These are phyloP conservation scores for Aspergillus tanneri DNA, from an alignment of 2,329 filamentous ascomycete species.

Conservation along the genomic window DNA sequence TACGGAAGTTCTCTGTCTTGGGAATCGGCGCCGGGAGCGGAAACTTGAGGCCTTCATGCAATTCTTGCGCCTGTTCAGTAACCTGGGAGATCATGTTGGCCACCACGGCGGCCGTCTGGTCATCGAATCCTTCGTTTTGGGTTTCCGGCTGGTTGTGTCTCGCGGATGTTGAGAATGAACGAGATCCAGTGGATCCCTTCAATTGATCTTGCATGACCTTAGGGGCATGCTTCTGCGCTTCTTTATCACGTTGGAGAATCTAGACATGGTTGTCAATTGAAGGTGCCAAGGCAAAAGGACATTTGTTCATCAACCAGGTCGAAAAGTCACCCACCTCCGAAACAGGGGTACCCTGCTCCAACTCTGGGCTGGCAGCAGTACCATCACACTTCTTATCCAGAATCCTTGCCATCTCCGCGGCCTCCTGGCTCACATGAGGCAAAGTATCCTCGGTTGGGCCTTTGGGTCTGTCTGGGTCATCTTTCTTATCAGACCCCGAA, in stretches of 20 bases:
- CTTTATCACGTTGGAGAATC: conserved; percentile 64
- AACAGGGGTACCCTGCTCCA: conserved; percentile 65
- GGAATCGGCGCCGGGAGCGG: conserved; percentile 68
- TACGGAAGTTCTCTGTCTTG: conserved; percentile 64
- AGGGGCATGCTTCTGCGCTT: conserved; percentile 61
- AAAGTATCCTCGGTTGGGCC: conserved; percentile 55
- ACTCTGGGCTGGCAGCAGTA: conserved; percentile 54
- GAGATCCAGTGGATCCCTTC: conserved; percentile 46
- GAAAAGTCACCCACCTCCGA: conserved; percentile 55
- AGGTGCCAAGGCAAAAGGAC: background rate
- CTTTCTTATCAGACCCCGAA: conserved; percentile 30
- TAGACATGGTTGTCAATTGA: conserved; percentile 32
- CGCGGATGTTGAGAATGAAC: conserved; percentile 60
- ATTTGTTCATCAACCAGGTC: background rate
- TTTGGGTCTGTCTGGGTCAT: conserved; percentile 29
- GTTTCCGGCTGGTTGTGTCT: conserved; percentile 37
- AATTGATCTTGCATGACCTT: conserved; percentile 65
- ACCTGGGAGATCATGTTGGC: conserved; percentile 39
- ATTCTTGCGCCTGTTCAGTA: conserved; percentile 34
- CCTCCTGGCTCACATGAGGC: conserved; percentile 65
- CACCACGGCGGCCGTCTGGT: conserved; percentile 35
- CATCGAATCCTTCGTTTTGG: conserved; percentile 24
- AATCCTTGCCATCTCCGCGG: conserved; percentile 58
- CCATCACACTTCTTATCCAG: conserved; percentile 49
- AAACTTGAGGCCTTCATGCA: conserved; percentile 70